Percentiles rank a stretch among this genome's conserved stretches.
Evolutionary conservation across 495 filamentous ascomycete species (phyloP).

Genomic region (Neurospora sp.): DNA sequence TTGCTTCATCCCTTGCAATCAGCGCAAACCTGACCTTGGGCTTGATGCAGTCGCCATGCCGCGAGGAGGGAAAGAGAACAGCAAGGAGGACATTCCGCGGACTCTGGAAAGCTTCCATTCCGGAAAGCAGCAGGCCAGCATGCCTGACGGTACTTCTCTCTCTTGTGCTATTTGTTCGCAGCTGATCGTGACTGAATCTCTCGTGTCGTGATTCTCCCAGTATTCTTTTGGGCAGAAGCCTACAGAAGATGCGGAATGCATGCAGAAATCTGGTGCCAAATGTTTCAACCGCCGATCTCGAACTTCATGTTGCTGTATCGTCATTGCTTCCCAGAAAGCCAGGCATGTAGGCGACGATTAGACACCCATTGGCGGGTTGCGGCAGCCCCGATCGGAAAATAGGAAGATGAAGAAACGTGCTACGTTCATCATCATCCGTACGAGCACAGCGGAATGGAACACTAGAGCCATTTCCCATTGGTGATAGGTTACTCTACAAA

Average conservation of each 20-base stretch:
- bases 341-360: background rate
- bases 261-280: background rate
- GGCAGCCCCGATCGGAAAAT: constrained; percentile 17
- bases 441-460: constrained; percentile 19
- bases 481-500: background rate
- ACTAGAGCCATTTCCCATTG: constrained; percentile 11
- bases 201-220: background rate
- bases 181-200: background rate
- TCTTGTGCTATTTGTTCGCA: background rate
- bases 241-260: background rate
- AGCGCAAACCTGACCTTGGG: background rate
- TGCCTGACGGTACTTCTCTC: background rate
- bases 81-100: background rate
- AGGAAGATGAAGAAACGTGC: constrained; percentile 20
- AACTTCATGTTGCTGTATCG: background rate
- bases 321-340: background rate
- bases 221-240: background rate
- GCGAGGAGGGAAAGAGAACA: background rate
- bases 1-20: background rate
- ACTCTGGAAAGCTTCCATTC: background rate
- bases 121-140: background rate
- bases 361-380: background rate
- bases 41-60: background rate
- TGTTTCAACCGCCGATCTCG: background rate
- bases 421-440: constrained; percentile 4